Conservation (phyloP, 306 rosid species). For the Ceratonia siliqua region DNA sequence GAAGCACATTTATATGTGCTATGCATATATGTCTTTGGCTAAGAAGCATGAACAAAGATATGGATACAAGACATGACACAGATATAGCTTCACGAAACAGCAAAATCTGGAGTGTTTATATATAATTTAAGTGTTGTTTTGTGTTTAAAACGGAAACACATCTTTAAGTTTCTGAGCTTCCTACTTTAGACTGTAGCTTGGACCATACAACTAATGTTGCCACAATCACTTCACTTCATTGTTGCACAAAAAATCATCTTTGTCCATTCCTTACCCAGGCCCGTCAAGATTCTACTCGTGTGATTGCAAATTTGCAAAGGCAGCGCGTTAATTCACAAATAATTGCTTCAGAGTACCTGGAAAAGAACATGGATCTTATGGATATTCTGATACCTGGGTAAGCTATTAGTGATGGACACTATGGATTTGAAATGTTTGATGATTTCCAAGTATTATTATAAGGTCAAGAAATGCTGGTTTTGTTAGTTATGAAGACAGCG, state of each 20-base stretch:
- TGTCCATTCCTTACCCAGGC: constrained; percentile 36
- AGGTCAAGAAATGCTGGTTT: constrained; percentile 4
- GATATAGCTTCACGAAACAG: no score
- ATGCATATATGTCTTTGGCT: background rate
- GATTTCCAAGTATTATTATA: background rate
- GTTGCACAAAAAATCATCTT: background rate
- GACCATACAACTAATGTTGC: no score
- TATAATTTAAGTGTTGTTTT: no score
- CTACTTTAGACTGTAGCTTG: no score
- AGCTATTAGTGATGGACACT: background rate
- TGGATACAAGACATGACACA: no score
- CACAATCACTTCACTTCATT: background rate
- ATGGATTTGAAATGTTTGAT: constrained; percentile 2
- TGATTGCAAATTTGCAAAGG: constrained; percentile 68
- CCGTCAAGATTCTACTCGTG: constrained; percentile 59
- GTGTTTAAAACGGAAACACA: no score
- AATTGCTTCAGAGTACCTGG: constrained; percentile 58
- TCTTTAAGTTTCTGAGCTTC: no score
- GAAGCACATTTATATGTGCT: background rate
- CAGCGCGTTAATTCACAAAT: constrained; percentile 52
- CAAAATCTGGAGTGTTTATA: no score
- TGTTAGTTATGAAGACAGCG: constrained; percentile 65
- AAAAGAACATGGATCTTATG: constrained; percentile 57
- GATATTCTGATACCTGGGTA: constrained; percentile 61
- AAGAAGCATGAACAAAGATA: no score